phyloP scores from a whole-genome alignment of 2,329 filamentous ascomycete species.

The Byssochlamys sp. region DNA sequence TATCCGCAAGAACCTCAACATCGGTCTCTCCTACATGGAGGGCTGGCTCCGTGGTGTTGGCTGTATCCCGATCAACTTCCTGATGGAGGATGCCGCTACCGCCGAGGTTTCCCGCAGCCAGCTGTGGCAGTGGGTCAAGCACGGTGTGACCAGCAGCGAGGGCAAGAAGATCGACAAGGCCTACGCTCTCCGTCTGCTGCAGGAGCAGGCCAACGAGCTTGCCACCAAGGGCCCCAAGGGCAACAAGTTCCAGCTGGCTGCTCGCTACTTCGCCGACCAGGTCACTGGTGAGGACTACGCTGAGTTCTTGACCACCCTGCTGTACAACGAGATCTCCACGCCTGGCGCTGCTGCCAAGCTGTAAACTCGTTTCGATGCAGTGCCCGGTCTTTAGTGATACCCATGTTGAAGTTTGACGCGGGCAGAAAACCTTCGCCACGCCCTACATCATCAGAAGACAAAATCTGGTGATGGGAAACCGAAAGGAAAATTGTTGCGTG shows the following conservation, averaged over 20 bases:
- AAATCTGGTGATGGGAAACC: no score
- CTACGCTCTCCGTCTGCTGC: slow-evolving; percentile 75
- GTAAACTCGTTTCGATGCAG: slow-evolving; percentile 23
- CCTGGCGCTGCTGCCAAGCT: slow-evolving; percentile 57
- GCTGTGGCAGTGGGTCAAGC: slow-evolving; percentile 89
- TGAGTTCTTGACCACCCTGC: slow-evolving; percentile 69
- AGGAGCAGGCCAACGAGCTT: slow-evolving; percentile 72
- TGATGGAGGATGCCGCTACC: slow-evolving; percentile 97
- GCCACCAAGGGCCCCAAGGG: slow-evolving; percentile 66
- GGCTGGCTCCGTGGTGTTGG: slow-evolving; percentile 91
- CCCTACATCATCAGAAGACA: no score
- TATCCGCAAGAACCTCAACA: slow-evolving; percentile 95
- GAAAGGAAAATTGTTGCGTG: not conserved
- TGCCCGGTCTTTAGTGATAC: not conserved
- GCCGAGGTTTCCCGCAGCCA: slow-evolving; percentile 91
- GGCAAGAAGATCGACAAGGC: slow-evolving; percentile 89
- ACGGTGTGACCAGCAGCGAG: slow-evolving; percentile 65
- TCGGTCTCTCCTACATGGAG: slow-evolving; percentile 96
- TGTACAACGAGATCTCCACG: slow-evolving; percentile 80
- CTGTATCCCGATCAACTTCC: slow-evolving; percentile 92
- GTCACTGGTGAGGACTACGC: slow-evolving; percentile 96
- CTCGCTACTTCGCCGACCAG: slow-evolving; percentile 84
- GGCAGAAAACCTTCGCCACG: not conserved
- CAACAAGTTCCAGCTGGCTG: slow-evolving; percentile 84
- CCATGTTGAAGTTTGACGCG: not conserved